Evolutionary conservation across 495 filamentous ascomycete species (phyloP), one percentile per base, ranked within the genome.

Genomic region (Aspergillus cristatus): DNA sequence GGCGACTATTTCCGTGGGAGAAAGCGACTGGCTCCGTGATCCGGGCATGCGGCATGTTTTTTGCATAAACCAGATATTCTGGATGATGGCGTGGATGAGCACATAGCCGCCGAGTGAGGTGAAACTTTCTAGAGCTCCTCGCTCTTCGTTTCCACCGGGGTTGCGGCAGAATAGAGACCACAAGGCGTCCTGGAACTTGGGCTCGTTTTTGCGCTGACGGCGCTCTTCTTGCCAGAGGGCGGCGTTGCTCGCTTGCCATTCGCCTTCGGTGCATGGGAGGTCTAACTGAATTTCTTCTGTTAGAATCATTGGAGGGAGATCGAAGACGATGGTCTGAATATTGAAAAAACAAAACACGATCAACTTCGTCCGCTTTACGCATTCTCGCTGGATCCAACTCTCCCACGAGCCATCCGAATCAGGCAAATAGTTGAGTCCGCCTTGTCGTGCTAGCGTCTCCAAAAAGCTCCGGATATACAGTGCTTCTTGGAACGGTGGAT

Each of bases 61-160:
- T 33, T 78, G 79, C 24, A 79, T 62, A 12, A 81, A 40, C 54
- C 76, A 84, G 17, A 85, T 82, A 32, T 81, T 75, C 43, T 85
- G 81, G 11, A 82, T 67, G 35, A 85, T 55, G 0, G 77, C 79
- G 43, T 81, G 74, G 25, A 85, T 81, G 3, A 84, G 68, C 4
- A 79, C 68, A 42, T 82, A 82, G 42, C 77, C 78, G 12, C 79
- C 79, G 0, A 83, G 62, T 1, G 78, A 76, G 6, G 79, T 79
- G 24, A 62, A 60, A 10, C 42, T 52, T 26, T 60, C 53, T 13
- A 56, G 35, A 13, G 45, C 35, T n/a, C 30, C 38, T 4, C 20
- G 8, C 4, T 24, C 20, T n/a, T n/a, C n/a, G n/a, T 40, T 35
- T 12, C 37, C 39, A 3, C 43, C 40, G 18, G 49, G 44, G 13